phyloP scores from a whole-genome alignment of 225 moss, liverwort and hornwort genomes.

The Pseudisothecium myosuroides region DNA sequence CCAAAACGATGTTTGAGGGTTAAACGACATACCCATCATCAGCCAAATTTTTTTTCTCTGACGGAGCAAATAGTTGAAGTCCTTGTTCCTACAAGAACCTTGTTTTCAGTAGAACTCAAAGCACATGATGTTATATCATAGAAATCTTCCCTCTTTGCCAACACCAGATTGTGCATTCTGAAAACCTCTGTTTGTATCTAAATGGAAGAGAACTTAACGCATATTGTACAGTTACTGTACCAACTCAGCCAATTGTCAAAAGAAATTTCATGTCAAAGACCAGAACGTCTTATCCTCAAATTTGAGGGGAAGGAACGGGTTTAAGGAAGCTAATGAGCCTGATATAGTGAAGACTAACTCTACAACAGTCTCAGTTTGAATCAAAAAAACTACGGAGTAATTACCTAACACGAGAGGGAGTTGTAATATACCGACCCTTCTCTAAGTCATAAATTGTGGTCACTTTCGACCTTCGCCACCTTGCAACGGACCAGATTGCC shows the following conservation, averaged over 20 bases:
- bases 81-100: neutral
- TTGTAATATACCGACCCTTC: conserved; percentile 58
- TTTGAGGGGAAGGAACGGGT: neutral
- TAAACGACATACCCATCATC: neutral
- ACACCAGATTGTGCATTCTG: neutral
- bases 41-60: neutral
- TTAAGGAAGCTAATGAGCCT: neutral
- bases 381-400: neutral
- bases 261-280: neutral
- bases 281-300: neutral
- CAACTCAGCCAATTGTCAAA: neutral
- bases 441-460: conserved; percentile 70
- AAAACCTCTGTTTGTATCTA: neutral
- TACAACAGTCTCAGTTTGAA: neutral
- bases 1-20: too few relatives aligned
- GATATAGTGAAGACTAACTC: neutral
- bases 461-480: conserved; percentile 55
- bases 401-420: conserved; percentile 46
- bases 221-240: neutral
- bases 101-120: neutral
- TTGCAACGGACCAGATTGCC: conserved; percentile 35
- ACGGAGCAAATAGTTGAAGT: neutral
- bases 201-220: neutral
- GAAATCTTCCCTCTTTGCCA: neutral
- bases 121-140: neutral